These are phyloP conservation scores for Psilocybe cyanescens DNA, from an alignment of 768 basidiomycete genomes.

Conservation along the genomic window DNA sequence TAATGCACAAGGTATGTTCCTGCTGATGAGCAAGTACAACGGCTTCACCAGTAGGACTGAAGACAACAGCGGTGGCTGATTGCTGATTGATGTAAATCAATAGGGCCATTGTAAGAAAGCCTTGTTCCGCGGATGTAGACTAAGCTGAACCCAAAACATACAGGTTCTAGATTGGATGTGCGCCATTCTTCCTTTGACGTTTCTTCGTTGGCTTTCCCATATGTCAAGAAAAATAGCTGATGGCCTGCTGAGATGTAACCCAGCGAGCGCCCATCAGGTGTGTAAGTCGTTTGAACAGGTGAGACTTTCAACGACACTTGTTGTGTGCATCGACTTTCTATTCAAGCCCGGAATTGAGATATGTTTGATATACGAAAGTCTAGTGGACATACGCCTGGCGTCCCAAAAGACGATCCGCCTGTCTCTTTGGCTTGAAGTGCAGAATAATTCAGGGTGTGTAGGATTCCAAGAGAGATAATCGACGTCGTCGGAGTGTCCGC, in stretches of 20 bases:
- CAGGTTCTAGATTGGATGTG: conserved; percentile 53
- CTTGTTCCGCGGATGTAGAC: no score
- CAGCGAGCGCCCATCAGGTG: conserved; percentile 71
- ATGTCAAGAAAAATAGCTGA: conserved; percentile 63
- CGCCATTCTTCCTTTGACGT: conserved; percentile 47
- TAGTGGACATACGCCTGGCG: conserved; percentile 63
- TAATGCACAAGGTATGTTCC: conserved; percentile 66
- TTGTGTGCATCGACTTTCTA: conserved; percentile 75
- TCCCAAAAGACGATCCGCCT: conserved; percentile 83
- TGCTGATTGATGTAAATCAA: conserved; percentile 28
- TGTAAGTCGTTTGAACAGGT: conserved; percentile 69
- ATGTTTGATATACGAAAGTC: neutral
- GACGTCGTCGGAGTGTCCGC: conserved; percentile 79
- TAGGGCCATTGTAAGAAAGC: no score
- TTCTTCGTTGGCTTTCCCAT: conserved; percentile 56
- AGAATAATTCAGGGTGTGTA: conserved; percentile 82
- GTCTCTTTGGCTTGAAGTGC: conserved; percentile 79
- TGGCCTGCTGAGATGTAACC: conserved; percentile 65
- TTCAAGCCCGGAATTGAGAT: neutral
- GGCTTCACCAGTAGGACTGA: conserved; percentile 77
- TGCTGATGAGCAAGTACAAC: conserved; percentile 67
- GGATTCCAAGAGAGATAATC: conserved; percentile 88
- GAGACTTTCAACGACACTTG: conserved; percentile 60
- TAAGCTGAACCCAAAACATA: conserved; percentile 19
- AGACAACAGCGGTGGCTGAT: conserved; percentile 68